Evolutionary conservation across 805 yeast species (phyloP), one percentile per base, ranked within the genome.

Genomic region (Scheffersomyces coipomensis): DNA sequence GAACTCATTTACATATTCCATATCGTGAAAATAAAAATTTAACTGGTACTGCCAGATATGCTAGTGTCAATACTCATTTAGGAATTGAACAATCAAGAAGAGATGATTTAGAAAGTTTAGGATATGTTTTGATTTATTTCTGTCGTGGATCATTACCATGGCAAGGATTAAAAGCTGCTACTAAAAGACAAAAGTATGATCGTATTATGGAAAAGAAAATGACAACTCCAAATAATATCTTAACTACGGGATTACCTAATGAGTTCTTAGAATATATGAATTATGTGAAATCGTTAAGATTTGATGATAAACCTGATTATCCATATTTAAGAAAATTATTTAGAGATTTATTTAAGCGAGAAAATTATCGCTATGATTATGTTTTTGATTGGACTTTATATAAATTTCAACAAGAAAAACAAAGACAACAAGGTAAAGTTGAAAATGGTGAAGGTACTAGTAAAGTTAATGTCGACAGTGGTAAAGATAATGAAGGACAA

Each of bases 161-260:
- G 99, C 99, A 91, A 68, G 99, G 99, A 3, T 77, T 91, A 56
- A 89, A 89, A 66, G 99, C 98, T 29, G 93, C 91, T 19, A 88
- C 97, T 12, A 91, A 91, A 70, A 87, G 95, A 69, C 97, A 91
- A 64, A 91, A 93, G 67, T 91, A 91, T 66, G 97, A 91, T 68
- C 79, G 97, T 46, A 93, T 91, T 53, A 83, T 91, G 82, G 97
- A 91, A 62, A 88, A 87, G 73, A 91, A 91, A 65, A 81, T 90
- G 80, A 81, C 95, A 35, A 88, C 96, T 7, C 84, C 95, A 19
- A 79, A 90, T 29, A 93, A 87, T 56, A 77, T 81, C 11, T 76
- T 91, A 53, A 90, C 97, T 47, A 81, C 88, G 55, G 98, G 98
- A 6, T 76, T 93, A 51, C 99, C 99, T 16, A 74, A 76, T 36